phyloP scores from a whole-genome alignment of 768 basidiomycete species.

The Lanmaoa pseudosensibilis region DNA sequence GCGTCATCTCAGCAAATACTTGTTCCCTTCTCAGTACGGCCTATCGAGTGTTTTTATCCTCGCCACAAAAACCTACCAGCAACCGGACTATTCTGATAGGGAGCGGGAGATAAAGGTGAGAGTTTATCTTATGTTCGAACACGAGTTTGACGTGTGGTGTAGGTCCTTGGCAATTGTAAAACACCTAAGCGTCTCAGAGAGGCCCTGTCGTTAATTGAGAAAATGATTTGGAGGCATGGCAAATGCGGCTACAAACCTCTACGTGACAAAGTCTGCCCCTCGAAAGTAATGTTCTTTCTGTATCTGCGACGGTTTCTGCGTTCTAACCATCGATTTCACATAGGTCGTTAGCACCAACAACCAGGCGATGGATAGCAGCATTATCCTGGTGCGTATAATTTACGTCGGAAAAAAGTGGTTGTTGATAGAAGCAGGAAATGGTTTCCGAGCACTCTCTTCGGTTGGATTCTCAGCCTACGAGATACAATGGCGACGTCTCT shows the following conservation, averaged over 20 bases:
- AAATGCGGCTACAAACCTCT: slow-evolving; percentile 72
- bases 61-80: slow-evolving; percentile 31
- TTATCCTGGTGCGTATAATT: slow-evolving; percentile 54
- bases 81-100: slow-evolving; percentile 57
- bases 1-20: slow-evolving; percentile 72
- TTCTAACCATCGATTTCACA: background rate
- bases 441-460: slow-evolving; percentile 68
- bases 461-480: slow-evolving; percentile 51
- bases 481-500: slow-evolving; percentile 41
- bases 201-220: slow-evolving; percentile 53
- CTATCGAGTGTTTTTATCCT: slow-evolving; percentile 57
- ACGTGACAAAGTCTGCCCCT: slow-evolving; percentile 66
- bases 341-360: slow-evolving; percentile 43
- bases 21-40: slow-evolving; percentile 81
- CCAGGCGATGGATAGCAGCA: slow-evolving; percentile 52
- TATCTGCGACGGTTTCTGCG: background rate
- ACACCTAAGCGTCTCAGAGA: slow-evolving; percentile 74
- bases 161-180: slow-evolving; percentile 50
- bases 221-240: slow-evolving; percentile 63
- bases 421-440: slow-evolving; percentile 53
- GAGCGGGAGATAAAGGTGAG: slow-evolving; percentile 70
- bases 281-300: slow-evolving; percentile 53
- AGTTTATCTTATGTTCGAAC: background rate
- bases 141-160: background rate
- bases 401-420: background rate